Percentiles rank a stretch among this genome's conserved stretches.
Conservation (phyloP, 306 rosid genomes). For the Lathyrus aphaca region DNA sequence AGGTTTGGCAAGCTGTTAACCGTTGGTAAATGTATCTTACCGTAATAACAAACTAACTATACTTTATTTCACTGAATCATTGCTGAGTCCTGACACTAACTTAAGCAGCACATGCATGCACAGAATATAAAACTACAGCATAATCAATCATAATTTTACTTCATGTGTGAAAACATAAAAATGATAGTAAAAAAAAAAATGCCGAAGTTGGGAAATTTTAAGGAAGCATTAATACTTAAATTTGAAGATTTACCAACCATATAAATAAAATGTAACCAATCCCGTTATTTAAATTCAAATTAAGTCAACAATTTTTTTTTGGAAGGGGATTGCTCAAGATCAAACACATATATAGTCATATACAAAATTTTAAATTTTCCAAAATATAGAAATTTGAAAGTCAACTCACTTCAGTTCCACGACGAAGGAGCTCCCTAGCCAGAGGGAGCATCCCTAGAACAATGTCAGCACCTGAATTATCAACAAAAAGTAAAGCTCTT, state of each 20-base stretch:
- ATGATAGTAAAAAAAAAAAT: conserved; percentile 15
- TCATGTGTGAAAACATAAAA: conserved; percentile 15
- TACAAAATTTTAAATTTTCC: conserved; percentile 2
- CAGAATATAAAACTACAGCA: background rate
- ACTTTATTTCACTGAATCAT: background rate
- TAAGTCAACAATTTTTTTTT: background rate
- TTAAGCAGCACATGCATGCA: background rate
- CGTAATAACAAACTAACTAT: background rate
- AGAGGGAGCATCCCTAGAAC: conserved; percentile 99
- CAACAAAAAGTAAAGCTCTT: conserved; percentile 94
- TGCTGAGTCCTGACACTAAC: background rate
- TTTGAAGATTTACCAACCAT: conserved; percentile 19
- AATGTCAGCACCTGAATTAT: conserved; percentile 95
- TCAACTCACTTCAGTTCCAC: conserved; percentile 88
- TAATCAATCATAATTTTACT: conserved; percentile 13
- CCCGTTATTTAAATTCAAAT: conserved; percentile 22
- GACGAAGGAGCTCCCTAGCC: conserved; percentile 92
- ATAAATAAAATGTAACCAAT: conserved; percentile 1
- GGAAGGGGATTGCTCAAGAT: background rate
- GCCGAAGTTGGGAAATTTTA: background rate
- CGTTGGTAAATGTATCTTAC: background rate
- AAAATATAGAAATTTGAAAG: conserved; percentile 14
- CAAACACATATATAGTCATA: background rate
- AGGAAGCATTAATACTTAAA: conserved; percentile 3
- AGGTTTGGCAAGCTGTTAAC: background rate